phyloP scores from a whole-genome alignment of 1,139 yeast genomes.

The Hyphopichia burtonii region DNA sequence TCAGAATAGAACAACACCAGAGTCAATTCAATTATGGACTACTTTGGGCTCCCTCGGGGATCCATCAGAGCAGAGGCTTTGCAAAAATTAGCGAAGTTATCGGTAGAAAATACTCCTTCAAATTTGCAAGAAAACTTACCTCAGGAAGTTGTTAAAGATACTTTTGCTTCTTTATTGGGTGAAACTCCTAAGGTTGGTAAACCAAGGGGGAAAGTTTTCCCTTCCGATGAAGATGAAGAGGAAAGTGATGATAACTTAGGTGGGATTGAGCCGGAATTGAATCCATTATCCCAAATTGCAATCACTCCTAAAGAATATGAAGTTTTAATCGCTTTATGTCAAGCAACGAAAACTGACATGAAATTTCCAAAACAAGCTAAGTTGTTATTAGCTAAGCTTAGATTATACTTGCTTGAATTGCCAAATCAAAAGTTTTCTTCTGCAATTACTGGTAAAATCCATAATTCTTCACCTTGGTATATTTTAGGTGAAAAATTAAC shows the following conservation, averaged over 20 bases:
- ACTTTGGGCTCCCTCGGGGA: conserved; percentile 36
- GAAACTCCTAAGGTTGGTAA: conserved; percentile 1
- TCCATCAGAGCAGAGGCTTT: conserved; percentile 63
- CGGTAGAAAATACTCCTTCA: conserved; percentile 22
- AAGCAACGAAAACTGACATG: conserved; percentile 44
- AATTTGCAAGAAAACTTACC: background rate
- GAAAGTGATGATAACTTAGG: conserved; percentile 9
- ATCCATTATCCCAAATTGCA: conserved; percentile 30
- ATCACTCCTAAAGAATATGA: conserved; percentile 64
- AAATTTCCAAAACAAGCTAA: conserved; percentile 48
- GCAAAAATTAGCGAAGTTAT: conserved; percentile 35
- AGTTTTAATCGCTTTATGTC: conserved; percentile 64
- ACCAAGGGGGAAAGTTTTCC: background rate
- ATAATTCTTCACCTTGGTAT: conserved; percentile 39
- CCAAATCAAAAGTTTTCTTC: conserved; percentile 47
- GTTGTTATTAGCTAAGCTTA: conserved; percentile 51
- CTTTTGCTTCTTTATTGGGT: conserved; percentile 2
- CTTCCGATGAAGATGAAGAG: background rate
- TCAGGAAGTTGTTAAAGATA: conserved; percentile 1
- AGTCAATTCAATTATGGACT: conserved; percentile 29
- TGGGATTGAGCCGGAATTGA: conserved; percentile 7
- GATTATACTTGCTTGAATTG: conserved; percentile 58
- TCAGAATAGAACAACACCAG: background rate
- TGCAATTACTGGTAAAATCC: conserved; percentile 17
- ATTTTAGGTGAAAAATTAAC: conserved; percentile 36